Evolutionary conservation across 164 flowering plant species (phyloP).

Genomic region (Stephania yunnanensis): DNA sequence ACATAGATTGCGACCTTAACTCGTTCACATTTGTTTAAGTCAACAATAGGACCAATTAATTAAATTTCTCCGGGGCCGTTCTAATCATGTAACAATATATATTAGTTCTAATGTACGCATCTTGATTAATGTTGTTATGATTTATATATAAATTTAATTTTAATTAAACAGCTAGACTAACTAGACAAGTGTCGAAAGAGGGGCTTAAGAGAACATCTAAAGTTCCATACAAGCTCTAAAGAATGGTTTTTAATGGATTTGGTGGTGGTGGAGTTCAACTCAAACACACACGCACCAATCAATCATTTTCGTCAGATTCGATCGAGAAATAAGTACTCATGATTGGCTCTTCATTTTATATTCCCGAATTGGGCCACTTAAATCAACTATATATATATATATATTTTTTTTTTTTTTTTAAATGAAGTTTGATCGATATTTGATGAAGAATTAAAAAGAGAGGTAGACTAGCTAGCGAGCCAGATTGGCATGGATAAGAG

Average conservation of each 20-base stretch:
- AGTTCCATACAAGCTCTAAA: not conserved
- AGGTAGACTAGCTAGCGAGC: too few species aligned
- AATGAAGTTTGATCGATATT: too few species aligned
- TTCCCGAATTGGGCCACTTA: not conserved
- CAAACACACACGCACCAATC: not conserved
- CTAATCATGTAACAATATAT: too few species aligned
- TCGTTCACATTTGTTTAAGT: not conserved
- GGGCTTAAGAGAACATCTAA: not conserved
- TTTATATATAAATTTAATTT: not conserved
- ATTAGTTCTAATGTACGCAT: too few species aligned
- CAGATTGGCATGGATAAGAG: not conserved
- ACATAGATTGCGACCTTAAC: not conserved
- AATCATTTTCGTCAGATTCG: constrained; percentile 1
- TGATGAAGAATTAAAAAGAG: too few species aligned
- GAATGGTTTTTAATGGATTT: not conserved
- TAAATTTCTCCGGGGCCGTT: too few species aligned
- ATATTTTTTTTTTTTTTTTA: too few species aligned
- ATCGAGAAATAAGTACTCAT: not conserved
- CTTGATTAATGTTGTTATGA: not conserved
- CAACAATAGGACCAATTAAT: not conserved
- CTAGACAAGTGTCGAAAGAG: not conserved
- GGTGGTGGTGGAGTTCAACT: not conserved
- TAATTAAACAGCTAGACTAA: not conserved
- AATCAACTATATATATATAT: not conserved
- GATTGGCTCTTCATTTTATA: not conserved